A percentile compares a stretch with the other conserved stretches of the same genome.
Conservation (phyloP, 2,329 filamentous ascomycete genomes). For the Diaporthe capsici region DNA sequence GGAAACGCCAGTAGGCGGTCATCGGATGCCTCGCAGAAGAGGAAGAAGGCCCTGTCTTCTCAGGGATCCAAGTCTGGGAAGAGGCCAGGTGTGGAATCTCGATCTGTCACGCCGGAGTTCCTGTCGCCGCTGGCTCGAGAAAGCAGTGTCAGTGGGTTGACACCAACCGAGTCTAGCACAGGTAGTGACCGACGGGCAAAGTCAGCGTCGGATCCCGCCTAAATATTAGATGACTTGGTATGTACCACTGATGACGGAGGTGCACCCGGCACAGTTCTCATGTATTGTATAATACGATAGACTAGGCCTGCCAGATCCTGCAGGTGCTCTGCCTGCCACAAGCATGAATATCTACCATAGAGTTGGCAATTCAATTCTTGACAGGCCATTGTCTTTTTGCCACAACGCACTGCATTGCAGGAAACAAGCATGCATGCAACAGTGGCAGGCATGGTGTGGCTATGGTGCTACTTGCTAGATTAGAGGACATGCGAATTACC, state of each 20-base stretch:
- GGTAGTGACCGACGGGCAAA: slow-evolving; percentile 28
- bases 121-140: slow-evolving; percentile 67
- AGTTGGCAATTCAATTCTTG: not conserved
- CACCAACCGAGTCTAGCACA: slow-evolving; percentile 20
- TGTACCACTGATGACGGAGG: not conserved
- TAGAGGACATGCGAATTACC: not conserved
- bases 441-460: not conserved
- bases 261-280: not conserved
- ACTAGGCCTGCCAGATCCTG: not conserved
- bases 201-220: slow-evolving; percentile 37
- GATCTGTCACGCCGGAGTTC: slow-evolving; percentile 68
- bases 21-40: slow-evolving; percentile 64
- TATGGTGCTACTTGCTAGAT: not conserved
- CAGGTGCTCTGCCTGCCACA: not conserved
- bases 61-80: slow-evolving; percentile 51
- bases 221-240: not conserved
- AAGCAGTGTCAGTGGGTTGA: slow-evolving; percentile 53
- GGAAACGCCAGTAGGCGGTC: slow-evolving; percentile 58
- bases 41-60: slow-evolving; percentile 63
- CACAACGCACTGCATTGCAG: not conserved
- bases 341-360: not conserved
- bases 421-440: too few species aligned
- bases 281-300: slow-evolving; percentile 1
- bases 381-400: not conserved
- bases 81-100: slow-evolving; percentile 61